Evolutionary conservation across 148 eudicot genomes (phyloP), one percentile per base, ranked within the genome.

Genomic region (Spergularia marina): DNA sequence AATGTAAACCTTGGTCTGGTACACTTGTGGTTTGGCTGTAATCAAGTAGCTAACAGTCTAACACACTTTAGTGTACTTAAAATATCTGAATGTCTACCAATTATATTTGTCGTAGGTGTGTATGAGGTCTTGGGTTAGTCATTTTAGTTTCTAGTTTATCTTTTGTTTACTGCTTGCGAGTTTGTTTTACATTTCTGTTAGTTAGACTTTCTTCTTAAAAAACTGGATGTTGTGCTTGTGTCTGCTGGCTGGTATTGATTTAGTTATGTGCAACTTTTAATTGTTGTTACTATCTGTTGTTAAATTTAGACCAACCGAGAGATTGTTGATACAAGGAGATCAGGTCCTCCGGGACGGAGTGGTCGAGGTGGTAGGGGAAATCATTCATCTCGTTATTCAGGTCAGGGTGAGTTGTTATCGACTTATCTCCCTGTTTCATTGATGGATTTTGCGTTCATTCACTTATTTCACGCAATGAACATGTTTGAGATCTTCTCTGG

Each of bases 361-460:
- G 75, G 78, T 72, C 84, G 88, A 79, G 90, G 84, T 78, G 90
- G 89, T 59, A 85, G 85, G 68, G 91, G 86, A 56, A 85, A 76
- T 64, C 68, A 77, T 75, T 61, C 86, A 47, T 67, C 86, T 81
- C 87, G 84, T 75, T 55, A 72, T 63, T 72, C 75, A 36, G 68
- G 70, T 51, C 81, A 78, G 68, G 89, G 91, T 84, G 82, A 82
- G 81, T 47, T 54, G 30, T 49, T 34, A 57, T 44, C 10, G 41
- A n/a, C 8, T 44, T 13, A 5, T 65, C 51, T 62, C 36, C 25
- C 13, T 65, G 18, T n/a, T 47, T 56, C 53, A 65, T 8, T 65
- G 23, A 5, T 6, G 21, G 18, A 8, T 6, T 16, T 17, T 17
- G 12, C 15, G 20, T 9, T 66, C 15, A 18, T 66, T 39, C 3